Evolutionary conservation across 331 rosid genomes (phyloP), one percentile per base, ranked within the genome.

Genomic region (Cydonia oblonga): DNA sequence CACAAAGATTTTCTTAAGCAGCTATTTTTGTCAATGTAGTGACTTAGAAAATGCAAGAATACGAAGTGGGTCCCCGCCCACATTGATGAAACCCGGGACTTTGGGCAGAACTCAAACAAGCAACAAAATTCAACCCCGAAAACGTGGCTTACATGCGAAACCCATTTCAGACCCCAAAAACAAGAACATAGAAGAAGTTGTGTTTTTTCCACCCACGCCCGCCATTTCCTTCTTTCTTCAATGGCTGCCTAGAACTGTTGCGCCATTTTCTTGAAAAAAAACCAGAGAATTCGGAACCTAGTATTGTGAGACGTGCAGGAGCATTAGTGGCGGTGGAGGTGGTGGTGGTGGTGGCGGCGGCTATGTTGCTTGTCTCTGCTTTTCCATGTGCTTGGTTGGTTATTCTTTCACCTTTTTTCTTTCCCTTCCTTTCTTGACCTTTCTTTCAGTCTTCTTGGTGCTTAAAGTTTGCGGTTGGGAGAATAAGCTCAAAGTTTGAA

Each of bases 351-450:
- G 85, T 80, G 76, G 61, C 60, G n/a, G n/a, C n/a, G n/a, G n/a
- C n/a, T n/a, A n/a, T 25, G 5, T 33, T 38, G 81, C 71, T 81
- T 22, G 28, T 81, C 73, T 56, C 66, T 74, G 75, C 63, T 83
- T 84, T 26, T 79, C 87, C 92, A 83, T 90, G 86, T 88, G 88
- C 83, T 76, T 70, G 24, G 77, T 81, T 78, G 75, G 81, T 70
- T 64, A 57, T 84, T 26, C 19, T 24, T 60, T 38, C 42, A 38
- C 42, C 42, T 38, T 38, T 38, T n/a, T n/a, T n/a, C n/a, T n/a
- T n/a, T n/a, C n/a, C n/a, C n/a, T n/a, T n/a, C n/a, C n/a, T n/a
- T n/a, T n/a, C n/a, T n/a, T n/a, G n/a, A n/a, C n/a, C n/a, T n/a
- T n/a, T n/a, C n/a, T n/a, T n/a, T n/a, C n/a, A n/a, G n/a, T n/a